Percentiles rank a stretch among this genome's conserved stretches.
These are phyloP conservation scores for Excoecaria agallocha DNA, from an alignment of 345 rosid species.

Conservation along the genomic window DNA sequence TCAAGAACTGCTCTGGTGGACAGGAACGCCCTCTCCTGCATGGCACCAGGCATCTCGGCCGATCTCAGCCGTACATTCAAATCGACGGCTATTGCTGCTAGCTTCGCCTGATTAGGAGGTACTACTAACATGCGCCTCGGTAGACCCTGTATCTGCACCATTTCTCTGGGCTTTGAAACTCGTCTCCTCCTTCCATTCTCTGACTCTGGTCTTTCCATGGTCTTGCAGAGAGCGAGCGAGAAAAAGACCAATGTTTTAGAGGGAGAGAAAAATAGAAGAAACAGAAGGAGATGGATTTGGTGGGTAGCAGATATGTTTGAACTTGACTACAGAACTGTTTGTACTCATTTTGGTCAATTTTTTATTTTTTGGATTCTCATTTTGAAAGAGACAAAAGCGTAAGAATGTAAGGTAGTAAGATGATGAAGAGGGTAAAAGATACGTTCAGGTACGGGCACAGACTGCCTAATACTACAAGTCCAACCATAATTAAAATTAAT, in stretches of 20 bases:
- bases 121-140: constrained; percentile 19
- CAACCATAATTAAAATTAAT: no score
- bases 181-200: constrained; percentile 18
- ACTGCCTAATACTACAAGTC: no score
- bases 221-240: not conserved
- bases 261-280: not conserved
- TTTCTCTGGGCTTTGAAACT: constrained; percentile 14
- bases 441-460: not conserved
- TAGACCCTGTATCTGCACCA: constrained; percentile 12
- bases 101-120: constrained; percentile 31
- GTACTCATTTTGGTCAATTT: not conserved
- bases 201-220: constrained; percentile 25
- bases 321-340: constrained; percentile 11
- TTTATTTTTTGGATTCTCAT: not conserved
- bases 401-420: not conserved
- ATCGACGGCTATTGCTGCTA: constrained; percentile 42
- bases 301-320: constrained; percentile 10
- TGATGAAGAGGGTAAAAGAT: constrained; percentile 16
- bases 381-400: constrained; percentile 10
- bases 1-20: constrained; percentile 34
- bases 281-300: not conserved
- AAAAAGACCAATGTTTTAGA: not conserved
- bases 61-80: constrained; percentile 55
- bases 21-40: constrained; percentile 49
- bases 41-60: constrained; percentile 42